Base-by-base conservation (phyloP, 2,329 filamentous ascomycete species). In the Alternaria postmessia region DNA sequence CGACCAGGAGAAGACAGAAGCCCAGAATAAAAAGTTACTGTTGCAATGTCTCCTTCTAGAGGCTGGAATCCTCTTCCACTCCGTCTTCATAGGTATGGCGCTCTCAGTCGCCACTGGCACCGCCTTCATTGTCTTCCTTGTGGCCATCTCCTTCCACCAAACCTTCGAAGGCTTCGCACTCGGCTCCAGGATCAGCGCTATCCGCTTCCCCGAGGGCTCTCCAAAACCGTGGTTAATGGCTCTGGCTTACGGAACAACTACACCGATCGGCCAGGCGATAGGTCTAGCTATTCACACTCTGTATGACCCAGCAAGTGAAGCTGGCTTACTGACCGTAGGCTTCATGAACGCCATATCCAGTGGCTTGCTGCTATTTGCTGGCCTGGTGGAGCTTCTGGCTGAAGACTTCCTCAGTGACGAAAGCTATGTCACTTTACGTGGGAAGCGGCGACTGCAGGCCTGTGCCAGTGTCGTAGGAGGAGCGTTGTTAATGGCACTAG, bases 51-150 rank as follows among this genome's bases (percentile, higher is more conserved):
- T 91, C 5, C 84, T 93, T 3, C 84, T 93, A 5, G 91, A 93
- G 76, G 89, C 90, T 57, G 91, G 91, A 62, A 93, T 93, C 65
- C 82, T 93, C 11, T 93, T 93, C 75, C 91, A 93, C 79, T 91
- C 88, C 62, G 85, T 93, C 60, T 92, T 92, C 74, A 89, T 92
- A 57, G 89, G 89, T 59, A 90, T 91, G 83, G 90, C 90, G 0
- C 79, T 92, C 26, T 89, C 87, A 26, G 89, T 92, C 64, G 89
- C 89, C 20, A 86, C 86, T 1, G 87, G 90, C 1, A 80, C 82
- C 6, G 86, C 88, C 4, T 91, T 91, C 74, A 77, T 89, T 57
- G 82, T 91, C 26, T 83, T 92, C 4, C 82, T 91, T 7, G 80
- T 91, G 48, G 89, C 89, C 62, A 91, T 92, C 59, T 79, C 88